Evolutionary conservation across 495 filamentous ascomycete species (phyloP), one percentile per base, ranked within the genome.

Genomic region (Trichoderma reesei): DNA sequence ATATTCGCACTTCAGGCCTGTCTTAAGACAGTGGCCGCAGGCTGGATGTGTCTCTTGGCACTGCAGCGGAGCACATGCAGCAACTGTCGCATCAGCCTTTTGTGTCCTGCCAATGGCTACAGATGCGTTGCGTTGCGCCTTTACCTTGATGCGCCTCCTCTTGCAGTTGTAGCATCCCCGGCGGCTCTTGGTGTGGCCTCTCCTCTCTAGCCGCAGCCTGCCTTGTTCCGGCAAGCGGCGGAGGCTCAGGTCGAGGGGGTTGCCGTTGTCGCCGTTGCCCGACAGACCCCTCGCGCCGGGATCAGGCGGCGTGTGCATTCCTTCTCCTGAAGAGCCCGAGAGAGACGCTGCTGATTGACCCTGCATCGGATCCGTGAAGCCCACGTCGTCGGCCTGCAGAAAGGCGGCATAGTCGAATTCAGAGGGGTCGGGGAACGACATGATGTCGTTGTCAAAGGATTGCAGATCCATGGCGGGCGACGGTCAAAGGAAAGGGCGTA

Each of bases 81-180:
- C 31, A 34, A 18, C 26, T 26, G 26, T 26, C 26, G 26, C 26
- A 26, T 42, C 41, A 33, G 48, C 11, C 33, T 18, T 42, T 37
- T 33, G 64, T 64, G 34, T 20, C 13, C 36, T 5, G 10, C 38
- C 38, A 31, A 41, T 39, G 3, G 38, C 14, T 13, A 18, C 56
- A 26, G 26, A 31, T 39, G 16, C 26, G 26, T 26, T 14, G 48
- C 7, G 0, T 42, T 13, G 62, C 20, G 1, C 18, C n/a, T 36
- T 36, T 70, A 79, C 80, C 78, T 87, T 88, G 68, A 88, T 86
- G 65, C 80, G 76, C 10, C 84, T 74, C 48, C 78, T 73, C 70
- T 88, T 88, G 77, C 86, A 88, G 72, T 85, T 84, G 65, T 80
- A 84, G 68, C 85, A 88, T 1, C 85, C 85, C n/a, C 78, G 72